Conservation (phyloP, 306 rosid species). For the Quercus robur region DNA sequence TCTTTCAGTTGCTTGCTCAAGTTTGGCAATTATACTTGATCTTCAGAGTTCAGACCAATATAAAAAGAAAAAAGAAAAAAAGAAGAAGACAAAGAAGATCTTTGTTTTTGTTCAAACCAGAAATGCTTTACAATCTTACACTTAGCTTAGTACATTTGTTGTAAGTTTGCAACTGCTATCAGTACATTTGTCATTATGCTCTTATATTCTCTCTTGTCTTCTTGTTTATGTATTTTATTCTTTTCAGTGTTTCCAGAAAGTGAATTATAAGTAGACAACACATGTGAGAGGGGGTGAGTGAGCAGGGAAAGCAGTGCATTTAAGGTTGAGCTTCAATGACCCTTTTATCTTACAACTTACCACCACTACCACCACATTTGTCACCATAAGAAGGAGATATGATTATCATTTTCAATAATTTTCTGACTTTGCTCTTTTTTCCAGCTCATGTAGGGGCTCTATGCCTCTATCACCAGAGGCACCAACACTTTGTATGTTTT, state of each 20-base stretch:
- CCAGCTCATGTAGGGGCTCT: slow-evolving; percentile 12
- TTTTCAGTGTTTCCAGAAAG: too few species aligned
- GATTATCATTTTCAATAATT: slow-evolving; percentile 14
- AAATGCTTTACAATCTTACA: too few species aligned
- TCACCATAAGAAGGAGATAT: slow-evolving; percentile 8
- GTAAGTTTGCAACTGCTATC: too few species aligned
- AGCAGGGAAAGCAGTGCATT: slow-evolving; percentile 33
- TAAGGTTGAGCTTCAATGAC: slow-evolving; percentile 50
- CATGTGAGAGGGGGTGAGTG: slow-evolving; percentile 7
- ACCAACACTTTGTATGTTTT: not conserved
- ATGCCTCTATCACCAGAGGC: not conserved
- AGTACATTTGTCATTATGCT: not conserved
- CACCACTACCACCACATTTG: not conserved
- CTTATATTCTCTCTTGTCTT: not conserved
- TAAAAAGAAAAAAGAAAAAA: too few species aligned
- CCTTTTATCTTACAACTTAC: not conserved
- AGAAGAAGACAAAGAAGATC: too few species aligned
- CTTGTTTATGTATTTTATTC: too few species aligned
- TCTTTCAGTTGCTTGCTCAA: not conserved
- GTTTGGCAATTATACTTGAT: not conserved
- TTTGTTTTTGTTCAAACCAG: too few species aligned
- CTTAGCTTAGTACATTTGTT: too few species aligned
- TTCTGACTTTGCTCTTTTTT: not conserved
- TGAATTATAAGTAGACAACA: not conserved
- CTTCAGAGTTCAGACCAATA: too few species aligned